Evolutionary conservation across 305 asterid species (phyloP).

Genomic region (Fraxinus ornus): DNA sequence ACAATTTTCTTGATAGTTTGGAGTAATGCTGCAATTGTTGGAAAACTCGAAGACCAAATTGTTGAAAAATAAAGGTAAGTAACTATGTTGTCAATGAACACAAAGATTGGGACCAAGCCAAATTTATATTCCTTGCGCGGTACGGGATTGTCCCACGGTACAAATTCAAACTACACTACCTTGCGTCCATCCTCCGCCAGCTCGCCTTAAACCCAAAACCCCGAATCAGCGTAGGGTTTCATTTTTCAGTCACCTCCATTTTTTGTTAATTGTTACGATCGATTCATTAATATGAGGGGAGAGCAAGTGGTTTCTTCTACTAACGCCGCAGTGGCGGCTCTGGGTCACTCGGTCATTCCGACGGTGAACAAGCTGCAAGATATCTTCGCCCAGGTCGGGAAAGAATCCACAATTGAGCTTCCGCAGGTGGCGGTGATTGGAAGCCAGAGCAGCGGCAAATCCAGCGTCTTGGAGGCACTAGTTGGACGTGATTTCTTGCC

Average conservation of each 20-base stretch:
- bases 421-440: conserved; percentile 44
- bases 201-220: background rate
- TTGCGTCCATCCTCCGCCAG: background rate
- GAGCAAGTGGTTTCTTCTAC: background rate
- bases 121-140: background rate
- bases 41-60: background rate
- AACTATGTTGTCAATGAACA: background rate
- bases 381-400: conserved; percentile 28
- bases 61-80: background rate
- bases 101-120: background rate
- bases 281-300: background rate
- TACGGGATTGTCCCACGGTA: background rate
- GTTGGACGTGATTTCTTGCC: conserved; percentile 43
- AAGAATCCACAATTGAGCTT: conserved; percentile 16
- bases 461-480: conserved; percentile 39
- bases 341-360: conserved; percentile 28
- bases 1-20: background rate
- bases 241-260: background rate
- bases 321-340: background rate
- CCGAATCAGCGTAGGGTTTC: background rate
- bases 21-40: background rate
- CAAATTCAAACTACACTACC: background rate
- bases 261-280: background rate
- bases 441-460: conserved; percentile 41
- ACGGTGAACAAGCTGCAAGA: conserved; percentile 36